Conservation (phyloP, 306 rosid genomes). For the Lagenaria siceraria region DNA sequence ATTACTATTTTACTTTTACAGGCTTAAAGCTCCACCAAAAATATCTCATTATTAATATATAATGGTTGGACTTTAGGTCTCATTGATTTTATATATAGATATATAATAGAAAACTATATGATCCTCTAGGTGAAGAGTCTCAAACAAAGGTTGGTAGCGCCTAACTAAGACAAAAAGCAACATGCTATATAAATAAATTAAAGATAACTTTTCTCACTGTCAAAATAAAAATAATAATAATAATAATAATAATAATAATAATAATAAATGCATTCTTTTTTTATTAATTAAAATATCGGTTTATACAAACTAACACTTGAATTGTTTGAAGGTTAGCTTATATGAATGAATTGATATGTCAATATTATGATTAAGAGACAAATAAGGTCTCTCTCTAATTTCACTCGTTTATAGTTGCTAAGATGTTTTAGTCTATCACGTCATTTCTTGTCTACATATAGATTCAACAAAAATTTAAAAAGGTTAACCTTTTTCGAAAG, state of each 20-base stretch:
- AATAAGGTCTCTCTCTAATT: neutral
- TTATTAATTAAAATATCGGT: neutral
- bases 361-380: neutral
- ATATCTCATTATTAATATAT: neutral
- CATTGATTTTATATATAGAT: neutral
- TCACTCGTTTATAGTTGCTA: neutral
- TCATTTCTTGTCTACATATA: neutral
- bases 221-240: no score
- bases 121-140: neutral
- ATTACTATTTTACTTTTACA: neutral
- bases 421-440: neutral
- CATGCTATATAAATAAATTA: neutral
- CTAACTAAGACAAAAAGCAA: neutral
- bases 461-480: no score
- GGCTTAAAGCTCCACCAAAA: neutral
- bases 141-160: constrained; percentile 1
- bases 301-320: neutral
- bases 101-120: neutral
- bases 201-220: neutral
- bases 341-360: neutral
- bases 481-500: neutral
- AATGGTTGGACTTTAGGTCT: neutral
- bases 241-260: no score
- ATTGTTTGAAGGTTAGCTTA: neutral
- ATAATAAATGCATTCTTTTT: neutral